phyloP scores from a whole-genome alignment of 1,284 basidiomycete species.

The Boletellus sp. region DNA sequence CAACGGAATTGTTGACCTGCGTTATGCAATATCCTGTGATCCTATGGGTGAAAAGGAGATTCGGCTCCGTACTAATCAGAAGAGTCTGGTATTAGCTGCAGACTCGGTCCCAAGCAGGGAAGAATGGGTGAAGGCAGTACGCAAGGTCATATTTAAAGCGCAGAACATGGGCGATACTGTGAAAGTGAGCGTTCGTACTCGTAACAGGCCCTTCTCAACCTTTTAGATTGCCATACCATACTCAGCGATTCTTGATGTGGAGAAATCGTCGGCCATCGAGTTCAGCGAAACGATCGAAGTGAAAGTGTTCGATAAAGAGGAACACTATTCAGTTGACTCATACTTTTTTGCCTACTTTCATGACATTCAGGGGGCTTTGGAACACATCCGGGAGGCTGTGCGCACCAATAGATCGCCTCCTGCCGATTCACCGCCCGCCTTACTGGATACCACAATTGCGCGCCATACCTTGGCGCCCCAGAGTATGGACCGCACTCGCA shows the following conservation, averaged over 20 bases:
- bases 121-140: constrained; percentile 92
- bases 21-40: constrained; percentile 89
- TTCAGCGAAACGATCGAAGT: constrained; percentile 94
- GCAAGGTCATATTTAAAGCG: constrained; percentile 89
- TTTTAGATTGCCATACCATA: constrained; percentile 89
- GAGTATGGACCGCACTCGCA: constrained; percentile 39
- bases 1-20: constrained; percentile 89
- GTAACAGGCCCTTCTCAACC: neutral
- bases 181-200: constrained; percentile 51
- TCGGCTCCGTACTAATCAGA: constrained; percentile 77
- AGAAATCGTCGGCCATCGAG: constrained; percentile 83
- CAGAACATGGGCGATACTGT: constrained; percentile 96
- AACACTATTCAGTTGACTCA: constrained; percentile 76
- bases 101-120: constrained; percentile 80
- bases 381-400: constrained; percentile 75
- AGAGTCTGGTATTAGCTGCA: constrained; percentile 67
- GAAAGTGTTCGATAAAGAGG: constrained; percentile 83
- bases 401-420: constrained; percentile 49
- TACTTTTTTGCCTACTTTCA: constrained; percentile 94
- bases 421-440: constrained; percentile 38
- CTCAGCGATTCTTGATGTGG: constrained; percentile 83
- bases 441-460: constrained; percentile 66
- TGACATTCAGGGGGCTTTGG: constrained; percentile 70
- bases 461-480: constrained; percentile 32
- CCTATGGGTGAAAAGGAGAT: constrained; percentile 70